Base-by-base conservation (phyloP, 1,139 yeast species). In the Nakaseomyces sp. region DNA sequence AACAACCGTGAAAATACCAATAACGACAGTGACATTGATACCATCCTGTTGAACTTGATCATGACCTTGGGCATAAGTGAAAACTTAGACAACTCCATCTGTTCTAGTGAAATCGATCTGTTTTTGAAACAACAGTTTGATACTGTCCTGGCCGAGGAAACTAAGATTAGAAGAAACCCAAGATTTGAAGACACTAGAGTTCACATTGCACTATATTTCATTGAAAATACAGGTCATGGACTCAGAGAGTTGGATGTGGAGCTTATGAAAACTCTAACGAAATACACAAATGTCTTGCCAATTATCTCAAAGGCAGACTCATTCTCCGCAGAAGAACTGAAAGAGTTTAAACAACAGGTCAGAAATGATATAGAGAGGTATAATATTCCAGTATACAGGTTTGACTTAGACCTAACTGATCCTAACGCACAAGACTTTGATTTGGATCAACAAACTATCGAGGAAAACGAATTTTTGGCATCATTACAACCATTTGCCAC, bases 81-180 rank as follows among this genome's bases (percentile, higher is more conserved):
- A 48, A 79, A 80, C 52, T 64, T 81, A 51, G 81, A 81, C 59
- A 80, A 81, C 55, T 76, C 75, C 40, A 50, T 69, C 47, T 74
- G 87, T 60, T 83, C 85, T 58, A 71, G 70, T 30, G 83, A 83
- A 51, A 80, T 91, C 48, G 79, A 81, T 44, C 76, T 76, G 48
- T 89, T 80, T 61, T 69, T 91, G 52, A 91, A 85, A 59, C 86
- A 81, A 60, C 96, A 89, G 64, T 89, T 85, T 63, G 89, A 82
- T 61, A 74, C 76, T 50, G 85, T 81, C 5, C 69, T 83, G 50
- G 83, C 86, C 5, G 93, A 83, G 60, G 91, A 83, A 58, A 81
- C 88, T 1, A 69, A 86, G 54, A 77, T 83, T 51, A 77, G 76
- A 65, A 77, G 93, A 74, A 82, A 83, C 57, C 93, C 93, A 25